Conservation (phyloP, 305 asterid species). For the Withania somnifera region DNA sequence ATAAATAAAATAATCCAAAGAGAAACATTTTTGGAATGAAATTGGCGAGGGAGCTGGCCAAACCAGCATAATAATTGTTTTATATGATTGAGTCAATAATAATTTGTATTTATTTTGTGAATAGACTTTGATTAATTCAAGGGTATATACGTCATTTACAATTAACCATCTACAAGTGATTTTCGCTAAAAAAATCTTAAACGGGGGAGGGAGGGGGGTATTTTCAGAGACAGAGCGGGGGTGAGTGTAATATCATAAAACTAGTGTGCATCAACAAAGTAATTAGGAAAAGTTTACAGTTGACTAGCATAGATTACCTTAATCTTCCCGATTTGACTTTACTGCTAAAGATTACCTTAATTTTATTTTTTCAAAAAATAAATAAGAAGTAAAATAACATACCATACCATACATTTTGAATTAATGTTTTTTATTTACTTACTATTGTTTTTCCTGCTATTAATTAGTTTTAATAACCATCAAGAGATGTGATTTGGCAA, state of each 20-base stretch:
- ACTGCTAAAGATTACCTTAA: not conserved
- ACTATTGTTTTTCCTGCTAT: too few relatives aligned
- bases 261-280: not conserved
- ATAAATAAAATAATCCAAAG: too few relatives aligned
- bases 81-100: not conserved
- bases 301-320: not conserved
- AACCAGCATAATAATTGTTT: not conserved
- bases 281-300: too few relatives aligned
- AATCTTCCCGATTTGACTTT: too few relatives aligned
- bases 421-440: not conserved
- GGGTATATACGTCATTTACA: not conserved
- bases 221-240: too few relatives aligned
- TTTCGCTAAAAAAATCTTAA: not conserved
- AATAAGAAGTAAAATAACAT: not conserved
- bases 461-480: not conserved
- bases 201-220: not conserved
- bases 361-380: too few relatives aligned
- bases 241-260: too few relatives aligned
- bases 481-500: not conserved
- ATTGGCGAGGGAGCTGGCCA: not conserved
- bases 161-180: not conserved
- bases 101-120: not conserved
- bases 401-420: not conserved
- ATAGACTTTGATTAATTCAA: not conserved
- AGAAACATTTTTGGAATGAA: not conserved